Evolutionary conservation across 2,329 filamentous ascomycete genomes (phyloP).

Genomic region (Graphium sp.): DNA sequence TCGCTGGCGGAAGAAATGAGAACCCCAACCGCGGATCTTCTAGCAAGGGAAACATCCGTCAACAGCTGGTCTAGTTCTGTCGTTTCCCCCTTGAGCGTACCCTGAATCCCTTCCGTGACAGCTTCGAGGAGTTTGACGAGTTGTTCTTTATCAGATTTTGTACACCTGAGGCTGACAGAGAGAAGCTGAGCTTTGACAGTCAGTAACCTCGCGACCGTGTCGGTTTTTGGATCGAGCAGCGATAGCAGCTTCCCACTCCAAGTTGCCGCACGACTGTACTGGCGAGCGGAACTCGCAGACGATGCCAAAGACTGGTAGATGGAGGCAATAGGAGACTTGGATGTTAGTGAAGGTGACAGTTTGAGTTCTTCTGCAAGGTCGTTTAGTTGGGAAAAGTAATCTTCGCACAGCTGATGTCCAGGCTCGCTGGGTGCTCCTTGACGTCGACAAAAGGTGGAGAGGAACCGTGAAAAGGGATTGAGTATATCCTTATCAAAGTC

Average conservation of each 20-base stretch:
- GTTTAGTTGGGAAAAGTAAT: constrained; percentile 14
- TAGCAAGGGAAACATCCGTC: constrained; percentile 33
- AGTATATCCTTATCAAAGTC: constrained; percentile 47
- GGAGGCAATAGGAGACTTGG: constrained; percentile 23
- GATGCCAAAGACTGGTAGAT: constrained; percentile 37
- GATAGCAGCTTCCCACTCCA: constrained; percentile 33
- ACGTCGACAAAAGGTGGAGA: constrained; percentile 43
- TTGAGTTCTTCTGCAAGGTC: constrained; percentile 15
- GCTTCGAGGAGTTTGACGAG: constrained; percentile 25
- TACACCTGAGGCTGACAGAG: constrained; percentile 31
- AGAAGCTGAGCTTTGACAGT: constrained; percentile 37
- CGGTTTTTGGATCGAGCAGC: constrained; percentile 17
- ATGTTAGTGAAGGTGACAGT: constrained; percentile 15
- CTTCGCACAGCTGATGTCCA: constrained; percentile 17
- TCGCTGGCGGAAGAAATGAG: constrained; percentile 13
- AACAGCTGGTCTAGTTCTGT: constrained; percentile 45
- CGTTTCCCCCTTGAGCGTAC: constrained; percentile 39
- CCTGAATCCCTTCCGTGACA: constrained; percentile 37
- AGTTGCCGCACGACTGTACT: constrained; percentile 30
- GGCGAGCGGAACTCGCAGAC: constrained; percentile 25
- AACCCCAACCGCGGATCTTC: constrained; percentile 34
- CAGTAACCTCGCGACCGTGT: constrained; percentile 31
- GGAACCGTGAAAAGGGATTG: constrained; percentile 45
- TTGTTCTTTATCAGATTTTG: constrained; percentile 14
- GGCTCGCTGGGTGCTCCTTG: constrained; percentile 18